These are phyloP conservation scores for Populus trichocarpa DNA, from an alignment of 441 rosid species.

Conservation along the genomic window DNA sequence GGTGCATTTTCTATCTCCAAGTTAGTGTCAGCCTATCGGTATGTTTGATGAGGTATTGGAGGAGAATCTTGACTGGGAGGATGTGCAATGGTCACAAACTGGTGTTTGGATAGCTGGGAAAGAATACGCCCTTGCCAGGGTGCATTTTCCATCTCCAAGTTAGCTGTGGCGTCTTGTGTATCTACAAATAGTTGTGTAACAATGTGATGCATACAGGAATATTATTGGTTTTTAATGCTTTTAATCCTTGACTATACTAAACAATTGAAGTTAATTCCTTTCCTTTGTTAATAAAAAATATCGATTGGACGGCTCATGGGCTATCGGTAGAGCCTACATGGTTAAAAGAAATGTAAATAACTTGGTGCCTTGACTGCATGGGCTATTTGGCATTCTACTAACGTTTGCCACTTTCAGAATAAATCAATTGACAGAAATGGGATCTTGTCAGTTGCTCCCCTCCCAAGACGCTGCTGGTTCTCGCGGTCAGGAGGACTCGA, in stretches of 20 bases:
- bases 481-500: no score
- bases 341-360: background rate
- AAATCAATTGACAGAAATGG: no score
- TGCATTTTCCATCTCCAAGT: constrained; percentile 75
- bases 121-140: constrained; percentile 83
- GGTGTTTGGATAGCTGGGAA: constrained; percentile 97
- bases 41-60: constrained; percentile 57
- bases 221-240: background rate
- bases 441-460: no score
- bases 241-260: background rate
- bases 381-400: no score
- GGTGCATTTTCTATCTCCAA: constrained; percentile 69
- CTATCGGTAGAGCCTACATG: background rate
- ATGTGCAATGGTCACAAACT: constrained; percentile 96
- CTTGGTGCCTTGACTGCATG: background rate
- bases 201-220: background rate
- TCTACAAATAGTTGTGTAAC: background rate
- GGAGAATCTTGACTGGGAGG: constrained; percentile 98
- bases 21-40: no score
- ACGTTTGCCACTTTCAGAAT: no score
- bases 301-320: background rate
- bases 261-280: background rate
- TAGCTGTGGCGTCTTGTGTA: constrained; percentile 20
- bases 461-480: no score
- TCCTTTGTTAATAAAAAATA: background rate